A percentile compares a stretch with the other conserved stretches of the same genome.
Evolutionary conservation across 352 stramenopile species (phyloP).

Genomic region (Phytophthora ramorum): DNA sequence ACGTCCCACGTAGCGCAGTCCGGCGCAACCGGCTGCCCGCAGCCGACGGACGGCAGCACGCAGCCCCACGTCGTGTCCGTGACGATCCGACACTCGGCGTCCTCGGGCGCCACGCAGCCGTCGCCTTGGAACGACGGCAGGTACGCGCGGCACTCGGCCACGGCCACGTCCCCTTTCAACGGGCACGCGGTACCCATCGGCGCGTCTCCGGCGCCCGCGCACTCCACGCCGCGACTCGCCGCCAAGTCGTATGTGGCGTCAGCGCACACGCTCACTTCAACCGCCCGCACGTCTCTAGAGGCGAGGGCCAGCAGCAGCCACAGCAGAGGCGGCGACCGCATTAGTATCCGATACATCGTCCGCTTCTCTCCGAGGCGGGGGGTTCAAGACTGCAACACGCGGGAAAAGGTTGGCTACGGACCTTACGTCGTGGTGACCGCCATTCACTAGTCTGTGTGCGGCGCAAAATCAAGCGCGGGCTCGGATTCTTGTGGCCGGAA

Average conservation of each 20-base stretch:
- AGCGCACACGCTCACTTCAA: slow-evolving; percentile 57
- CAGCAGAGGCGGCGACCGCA: slow-evolving; percentile 7
- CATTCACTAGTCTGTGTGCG: neutral
- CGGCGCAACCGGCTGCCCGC: neutral
- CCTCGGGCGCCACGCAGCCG: slow-evolving; percentile 35
- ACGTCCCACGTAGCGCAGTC: slow-evolving; percentile 25
- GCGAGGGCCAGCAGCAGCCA: slow-evolving; percentile 1
- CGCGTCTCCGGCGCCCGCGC: slow-evolving; percentile 39
- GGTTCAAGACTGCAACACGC: slow-evolving; percentile 16
- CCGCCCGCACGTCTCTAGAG: neutral
- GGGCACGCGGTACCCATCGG: slow-evolving; percentile 50
- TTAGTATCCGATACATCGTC: neutral
- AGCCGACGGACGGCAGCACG: slow-evolving; percentile 26
- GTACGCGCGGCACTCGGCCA: slow-evolving; percentile 45
- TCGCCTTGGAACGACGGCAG: slow-evolving; percentile 42
- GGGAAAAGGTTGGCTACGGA: neutral
- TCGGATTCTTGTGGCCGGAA: neutral
- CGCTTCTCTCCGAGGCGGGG: neutral
- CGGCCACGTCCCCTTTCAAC: slow-evolving; percentile 46
- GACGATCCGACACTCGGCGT: slow-evolving; percentile 38
- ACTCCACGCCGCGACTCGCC: slow-evolving; percentile 36
- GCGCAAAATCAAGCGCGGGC: neutral
- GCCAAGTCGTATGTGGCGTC: slow-evolving; percentile 68
- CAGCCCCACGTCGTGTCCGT: slow-evolving; percentile 27
- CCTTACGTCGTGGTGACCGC: neutral